Conservation (phyloP, 352 stramenopile genomes). For the Poterioochromonas sp. region DNA sequence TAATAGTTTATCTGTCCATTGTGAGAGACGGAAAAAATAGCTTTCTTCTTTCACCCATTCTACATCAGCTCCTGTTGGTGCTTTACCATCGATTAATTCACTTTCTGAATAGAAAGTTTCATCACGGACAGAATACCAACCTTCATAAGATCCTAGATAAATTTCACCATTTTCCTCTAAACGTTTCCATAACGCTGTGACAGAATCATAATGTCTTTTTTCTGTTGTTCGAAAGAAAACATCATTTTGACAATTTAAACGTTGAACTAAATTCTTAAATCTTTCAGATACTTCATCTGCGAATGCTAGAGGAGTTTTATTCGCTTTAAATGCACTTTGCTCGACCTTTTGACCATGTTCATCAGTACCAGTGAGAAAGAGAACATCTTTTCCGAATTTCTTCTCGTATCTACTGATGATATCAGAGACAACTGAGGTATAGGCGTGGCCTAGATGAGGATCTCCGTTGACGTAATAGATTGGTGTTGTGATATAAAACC, state of each 20-base stretch:
- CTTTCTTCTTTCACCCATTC: slow-evolving; percentile 92
- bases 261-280: slow-evolving; percentile 76
- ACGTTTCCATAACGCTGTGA: slow-evolving; percentile 76
- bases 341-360: slow-evolving; percentile 96
- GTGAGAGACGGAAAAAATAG: slow-evolving; percentile 95
- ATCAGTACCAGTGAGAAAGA: slow-evolving; percentile 95
- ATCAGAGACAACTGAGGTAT: slow-evolving; percentile 73
- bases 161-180: slow-evolving; percentile 81
- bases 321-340: slow-evolving; percentile 70
- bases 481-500: slow-evolving; percentile 80
- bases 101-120: slow-evolving; percentile 94
- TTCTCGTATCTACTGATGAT: slow-evolving; percentile 69
- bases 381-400: slow-evolving; percentile 61
- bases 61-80: slow-evolving; percentile 66
- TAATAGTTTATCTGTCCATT: slow-evolving; percentile 81
- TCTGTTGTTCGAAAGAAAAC: slow-evolving; percentile 95
- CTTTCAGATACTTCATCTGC: slow-evolving; percentile 75
- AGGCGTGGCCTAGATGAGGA: slow-evolving; percentile 97
- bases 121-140: slow-evolving; percentile 97
- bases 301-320: slow-evolving; percentile 74
- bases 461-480: slow-evolving; percentile 99
- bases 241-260: slow-evolving; percentile 80
- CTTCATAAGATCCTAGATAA: slow-evolving; percentile 90
- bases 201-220: slow-evolving; percentile 73
- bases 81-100: slow-evolving; percentile 80